Percentiles rank a stretch among this genome's conserved stretches.
Conservation (phyloP, 2,329 filamentous ascomycete genomes). For the Torrubiellomyces zombiae region DNA sequence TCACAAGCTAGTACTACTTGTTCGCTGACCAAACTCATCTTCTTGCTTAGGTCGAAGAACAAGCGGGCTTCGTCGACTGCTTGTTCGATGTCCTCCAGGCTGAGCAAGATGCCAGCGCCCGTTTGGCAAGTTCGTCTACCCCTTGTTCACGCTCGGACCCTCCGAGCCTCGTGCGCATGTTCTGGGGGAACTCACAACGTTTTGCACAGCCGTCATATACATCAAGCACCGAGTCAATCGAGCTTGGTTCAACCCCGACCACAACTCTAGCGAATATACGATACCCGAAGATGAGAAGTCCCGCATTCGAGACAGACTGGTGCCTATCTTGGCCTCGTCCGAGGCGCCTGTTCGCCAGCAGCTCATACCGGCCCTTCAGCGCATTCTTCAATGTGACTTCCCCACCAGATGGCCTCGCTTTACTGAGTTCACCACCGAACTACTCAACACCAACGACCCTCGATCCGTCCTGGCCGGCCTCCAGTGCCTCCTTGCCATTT, state of each 20-base stretch:
- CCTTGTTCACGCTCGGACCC: constrained; percentile 8
- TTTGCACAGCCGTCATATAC: constrained; percentile 68
- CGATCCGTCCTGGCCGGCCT: constrained; percentile 81
- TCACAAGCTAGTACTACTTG: too few relatives aligned
- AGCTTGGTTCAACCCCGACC: constrained; percentile 69
- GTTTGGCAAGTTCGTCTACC: constrained; percentile 62
- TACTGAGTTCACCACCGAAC: constrained; percentile 77
- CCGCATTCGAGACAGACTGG: constrained; percentile 70
- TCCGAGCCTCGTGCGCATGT: too few relatives aligned
- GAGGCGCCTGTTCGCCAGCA: constrained; percentile 74
- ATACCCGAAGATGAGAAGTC: constrained; percentile 83
- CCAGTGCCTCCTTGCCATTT: constrained; percentile 87
- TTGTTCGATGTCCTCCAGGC: constrained; percentile 79
- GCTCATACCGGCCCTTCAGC: constrained; percentile 84
- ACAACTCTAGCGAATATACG: constrained; percentile 52
- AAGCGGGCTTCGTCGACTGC: constrained; percentile 77
- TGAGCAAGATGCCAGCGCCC: constrained; percentile 71
- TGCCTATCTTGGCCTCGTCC: constrained; percentile 73
- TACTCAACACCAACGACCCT: constrained; percentile 75
- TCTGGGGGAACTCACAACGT: too few relatives aligned
- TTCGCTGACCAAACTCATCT: constrained; percentile 1
- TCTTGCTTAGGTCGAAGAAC: constrained; percentile 76
- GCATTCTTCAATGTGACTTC: constrained; percentile 92
- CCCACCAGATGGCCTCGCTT: constrained; percentile 88
- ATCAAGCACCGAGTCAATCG: constrained; percentile 94